Evolutionary conservation across 495 filamentous ascomycete genomes (phyloP), one percentile per base, ranked within the genome.

Genomic region (Penicillium atrosanguineum): DNA sequence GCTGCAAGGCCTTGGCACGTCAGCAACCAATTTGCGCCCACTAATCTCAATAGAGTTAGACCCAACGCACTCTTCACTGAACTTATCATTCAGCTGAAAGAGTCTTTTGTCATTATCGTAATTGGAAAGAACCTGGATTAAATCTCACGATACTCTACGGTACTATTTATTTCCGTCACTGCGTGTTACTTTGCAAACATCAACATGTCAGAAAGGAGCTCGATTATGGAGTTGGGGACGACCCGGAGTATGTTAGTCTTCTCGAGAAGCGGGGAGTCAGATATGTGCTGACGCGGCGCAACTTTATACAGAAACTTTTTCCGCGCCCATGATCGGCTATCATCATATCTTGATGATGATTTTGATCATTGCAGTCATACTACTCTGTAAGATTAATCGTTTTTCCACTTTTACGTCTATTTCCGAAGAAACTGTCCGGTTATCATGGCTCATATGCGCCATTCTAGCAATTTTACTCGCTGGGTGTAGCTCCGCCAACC

Each of bases 321-420:
- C 37, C 42, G 16, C 47, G 43, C 12, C 23, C 5, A n/a, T 5
- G 23, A 40, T 59, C 26, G 51, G 46, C 3, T 53, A 19, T 37
- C 45, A 59, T 36, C 50, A 51, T 29, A 8, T 57, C 39, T 18
- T 57, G 18, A 57, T 62, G 55, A 43, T 62, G 19, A 26, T 58
- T 39, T 26, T 43, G 3, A 16, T 25, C 1, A 25, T 51, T 44
- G 12, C 44, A 23, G 39, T 59, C 11, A 31, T 46, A 15, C 15
- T 59, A 4, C 31, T 62, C 9, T 62, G n/a, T n/a, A 56, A 29
- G 42, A 23, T 20, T 12, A 3, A 28, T 42, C 3, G 3, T 16
- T 42, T 9, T 19, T 5, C 19, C 12, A 9, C 1, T 23, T 44
- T 44, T 37, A n/a, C n/a, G n/a, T n/a, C n/a, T n/a, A n/a, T n/a